phyloP scores from a whole-genome alignment of 164 flowering plant genomes.

The Cinnamomum chago region DNA sequence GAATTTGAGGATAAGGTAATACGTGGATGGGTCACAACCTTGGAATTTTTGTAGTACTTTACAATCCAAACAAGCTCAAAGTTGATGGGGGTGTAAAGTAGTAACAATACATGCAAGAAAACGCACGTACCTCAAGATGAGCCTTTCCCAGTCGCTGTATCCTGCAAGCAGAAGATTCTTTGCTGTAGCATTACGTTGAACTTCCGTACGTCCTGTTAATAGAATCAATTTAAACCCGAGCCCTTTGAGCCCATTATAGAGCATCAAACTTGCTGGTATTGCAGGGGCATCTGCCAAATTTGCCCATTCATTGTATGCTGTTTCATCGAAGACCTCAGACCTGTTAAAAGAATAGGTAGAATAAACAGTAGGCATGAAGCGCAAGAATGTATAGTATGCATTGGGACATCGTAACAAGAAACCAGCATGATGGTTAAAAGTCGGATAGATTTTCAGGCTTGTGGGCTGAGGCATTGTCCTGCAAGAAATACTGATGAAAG shows the following conservation, averaged over 20 bases:
- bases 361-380: too few relatives aligned
- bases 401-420: too few relatives aligned
- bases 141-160: constrained; percentile 60
- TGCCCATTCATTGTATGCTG: constrained; percentile 61
- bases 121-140: constrained; percentile 54
- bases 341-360: constrained; percentile 21
- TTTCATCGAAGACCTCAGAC: constrained; percentile 45
- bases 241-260: constrained; percentile 60
- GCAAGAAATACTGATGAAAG: too few relatives aligned
- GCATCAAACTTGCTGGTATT: constrained; percentile 56
- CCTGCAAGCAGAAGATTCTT: constrained; percentile 62
- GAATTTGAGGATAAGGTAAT: too few relatives aligned
- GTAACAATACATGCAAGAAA: neutral
- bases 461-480: too few relatives aligned
- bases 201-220: constrained; percentile 74
- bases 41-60: too few relatives aligned
- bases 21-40: too few relatives aligned
- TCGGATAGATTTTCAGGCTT: too few relatives aligned
- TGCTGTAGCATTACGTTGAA: constrained; percentile 47
- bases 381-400: too few relatives aligned
- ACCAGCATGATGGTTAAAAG: too few relatives aligned
- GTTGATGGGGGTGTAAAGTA: neutral
- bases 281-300: constrained; percentile 66
- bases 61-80: neutral
- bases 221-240: constrained; percentile 61